A percentile compares a stretch with the other conserved stretches of the same genome.
Evolutionary conservation across 352 stramenopile species (phyloP).

Genomic region (Pythium oligandrum): DNA sequence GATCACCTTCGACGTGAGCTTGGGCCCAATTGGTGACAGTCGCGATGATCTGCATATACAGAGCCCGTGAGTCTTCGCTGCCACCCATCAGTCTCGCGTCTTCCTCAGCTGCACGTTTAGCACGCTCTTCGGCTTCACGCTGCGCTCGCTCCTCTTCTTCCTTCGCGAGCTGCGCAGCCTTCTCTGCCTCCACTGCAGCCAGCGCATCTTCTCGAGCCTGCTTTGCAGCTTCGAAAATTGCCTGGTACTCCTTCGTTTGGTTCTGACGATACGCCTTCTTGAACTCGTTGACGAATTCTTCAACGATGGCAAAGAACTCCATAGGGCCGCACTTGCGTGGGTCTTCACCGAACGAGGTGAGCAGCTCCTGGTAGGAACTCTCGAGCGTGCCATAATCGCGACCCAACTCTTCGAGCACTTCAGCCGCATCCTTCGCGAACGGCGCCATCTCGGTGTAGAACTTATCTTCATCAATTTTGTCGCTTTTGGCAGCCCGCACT

Average conservation of each 20-base stretch:
- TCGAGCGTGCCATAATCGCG: conserved; percentile 72
- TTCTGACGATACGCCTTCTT: conserved; percentile 88
- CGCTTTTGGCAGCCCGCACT: conserved; percentile 71
- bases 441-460: conserved; percentile 83
- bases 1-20: conserved; percentile 43
- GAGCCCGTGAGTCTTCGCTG: conserved; percentile 40
- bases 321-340: conserved; percentile 74
- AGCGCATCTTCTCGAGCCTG: conserved; percentile 38
- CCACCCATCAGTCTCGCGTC: conserved; percentile 12
- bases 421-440: conserved; percentile 73
- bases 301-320: conserved; percentile 79
- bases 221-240: conserved; percentile 65
- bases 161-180: conserved; percentile 24
- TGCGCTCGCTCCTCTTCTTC: conserved; percentile 37
- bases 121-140: conserved; percentile 55
- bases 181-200: conserved; percentile 24
- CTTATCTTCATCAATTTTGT: conserved; percentile 63
- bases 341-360: conserved; percentile 83
- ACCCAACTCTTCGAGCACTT: conserved; percentile 76
- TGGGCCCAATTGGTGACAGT: conserved; percentile 59
- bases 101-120: conserved; percentile 47
- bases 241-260: conserved; percentile 81
- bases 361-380: conserved; percentile 68
- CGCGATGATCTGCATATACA: conserved; percentile 64
- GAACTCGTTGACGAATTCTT: conserved; percentile 83